A percentile compares a stretch with the other conserved stretches of the same genome.
phyloP scores from a whole-genome alignment of 352 stramenopile genomes.

The Vaucheria bursata region DNA sequence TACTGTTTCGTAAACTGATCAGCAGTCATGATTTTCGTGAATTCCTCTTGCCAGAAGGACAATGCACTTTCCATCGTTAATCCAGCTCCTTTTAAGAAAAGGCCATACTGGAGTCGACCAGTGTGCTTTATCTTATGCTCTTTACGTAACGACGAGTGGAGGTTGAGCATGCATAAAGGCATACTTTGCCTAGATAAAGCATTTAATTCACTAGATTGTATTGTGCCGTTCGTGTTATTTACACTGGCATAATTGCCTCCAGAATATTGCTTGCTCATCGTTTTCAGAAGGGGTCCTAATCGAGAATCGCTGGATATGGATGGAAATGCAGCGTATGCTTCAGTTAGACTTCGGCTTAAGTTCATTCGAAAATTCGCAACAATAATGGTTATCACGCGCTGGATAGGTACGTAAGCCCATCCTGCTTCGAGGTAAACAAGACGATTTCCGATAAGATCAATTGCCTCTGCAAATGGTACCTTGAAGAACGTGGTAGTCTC shows the following conservation, averaged over 20 bases:
- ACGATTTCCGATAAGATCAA: slow-evolving; percentile 75
- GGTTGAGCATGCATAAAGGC: slow-evolving; percentile 93
- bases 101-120: slow-evolving; percentile 89
- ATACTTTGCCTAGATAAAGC: slow-evolving; percentile 71
- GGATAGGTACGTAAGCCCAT: slow-evolving; percentile 85
- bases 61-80: slow-evolving; percentile 90
- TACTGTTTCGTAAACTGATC: slow-evolving; percentile 98
- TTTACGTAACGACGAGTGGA: slow-evolving; percentile 79
- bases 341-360: slow-evolving; percentile 36
- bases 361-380: slow-evolving; percentile 50
- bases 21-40: slow-evolving; percentile 81
- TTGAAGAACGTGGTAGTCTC: slow-evolving; percentile 71
- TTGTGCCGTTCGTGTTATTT: slow-evolving; percentile 41
- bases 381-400: slow-evolving; percentile 87
- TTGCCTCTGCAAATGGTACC: slow-evolving; percentile 90
- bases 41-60: slow-evolving; percentile 82
- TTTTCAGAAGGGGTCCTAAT: slow-evolving; percentile 74
- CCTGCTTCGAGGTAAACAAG: slow-evolving; percentile 85
- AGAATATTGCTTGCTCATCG: slow-evolving; percentile 82
- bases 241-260: slow-evolving; percentile 54
- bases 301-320: slow-evolving; percentile 79
- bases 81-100: slow-evolving; percentile 96
- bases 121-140: slow-evolving; percentile 95
- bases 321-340: slow-evolving; percentile 48
- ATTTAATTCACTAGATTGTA: slow-evolving; percentile 83